These are phyloP conservation scores for Dothideomycetes sp. DNA, from an alignment of 2,329 filamentous ascomycete genomes.

Conservation along the genomic window DNA sequence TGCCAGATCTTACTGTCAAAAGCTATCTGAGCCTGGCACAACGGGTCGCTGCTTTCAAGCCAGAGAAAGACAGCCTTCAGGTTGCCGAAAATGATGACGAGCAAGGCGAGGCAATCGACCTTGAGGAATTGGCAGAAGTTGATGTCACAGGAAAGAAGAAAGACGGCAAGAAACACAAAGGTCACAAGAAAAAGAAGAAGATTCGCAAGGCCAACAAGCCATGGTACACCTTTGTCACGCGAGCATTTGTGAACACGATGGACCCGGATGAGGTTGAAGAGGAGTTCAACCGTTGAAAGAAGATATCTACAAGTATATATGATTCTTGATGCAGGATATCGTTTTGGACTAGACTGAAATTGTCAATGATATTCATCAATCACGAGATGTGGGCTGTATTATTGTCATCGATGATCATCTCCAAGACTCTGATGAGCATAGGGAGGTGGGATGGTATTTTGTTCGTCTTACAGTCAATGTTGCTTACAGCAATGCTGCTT, in stretches of 20 bases:
- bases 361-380: no score
- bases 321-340: no score
- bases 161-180: conserved; percentile 25
- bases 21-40: conserved; percentile 73
- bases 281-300: conserved; percentile 24
- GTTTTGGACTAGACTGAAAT: no score
- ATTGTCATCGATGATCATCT: no score
- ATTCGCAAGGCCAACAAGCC: conserved; percentile 51
- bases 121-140: conserved; percentile 23
- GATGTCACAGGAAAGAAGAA: conserved; percentile 27
- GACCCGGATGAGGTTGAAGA: conserved; percentile 54
- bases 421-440: no score
- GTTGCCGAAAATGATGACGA: conserved; percentile 17
- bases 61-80: conserved; percentile 21
- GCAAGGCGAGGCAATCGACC: conserved; percentile 23
- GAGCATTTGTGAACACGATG: conserved; percentile 71
- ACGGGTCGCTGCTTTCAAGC: conserved; percentile 55
- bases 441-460: no score
- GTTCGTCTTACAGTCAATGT: no score
- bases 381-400: no score
- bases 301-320: no score
- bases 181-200: conserved; percentile 41
- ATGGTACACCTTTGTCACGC: conserved; percentile 68
- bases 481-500: no score
- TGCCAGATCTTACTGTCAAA: conserved; percentile 75